Base-by-base conservation (phyloP, 202 grass and related monocot genomes). In the Eragrostis tef region DNA sequence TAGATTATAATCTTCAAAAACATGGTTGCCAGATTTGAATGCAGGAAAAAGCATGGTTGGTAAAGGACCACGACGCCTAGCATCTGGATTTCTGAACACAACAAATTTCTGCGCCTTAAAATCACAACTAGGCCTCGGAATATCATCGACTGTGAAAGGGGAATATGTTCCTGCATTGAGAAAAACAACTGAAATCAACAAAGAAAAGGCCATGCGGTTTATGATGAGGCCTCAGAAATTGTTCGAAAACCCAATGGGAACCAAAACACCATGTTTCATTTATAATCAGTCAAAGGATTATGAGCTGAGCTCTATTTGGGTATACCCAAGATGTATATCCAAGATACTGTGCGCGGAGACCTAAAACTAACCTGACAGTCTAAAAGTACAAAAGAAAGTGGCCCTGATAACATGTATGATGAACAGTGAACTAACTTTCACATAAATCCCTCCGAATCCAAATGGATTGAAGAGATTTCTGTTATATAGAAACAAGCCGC, bases 121-220 rank as follows among this genome's bases (percentile, higher is more conserved):
- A 5, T 85, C 46, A 85, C 34, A 73, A 16, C 15, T 54, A 63
- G 61, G 3, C 22, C 47, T 21, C 72, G 75, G 57, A 24, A 85
- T 60, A 71, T 71, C 66, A 71, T 61, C 53, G 22, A 81, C 53
- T 36, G 53, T 81, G 47, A 48, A 48, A 31, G 53, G 79, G 42
- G 3, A 17, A 19, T 48, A 34, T 59, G 13, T 61, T 54, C 42
- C 67, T 81, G 46, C 53, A 71, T 49, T 17, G 34, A 43, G 71
- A 22, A 49, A 3, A 11, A 36, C 59, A 21, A 25, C 34, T 39
- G 34, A 78, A 59, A 60, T 47, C 25, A 34, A 16, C 50, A 79
- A 77, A 16, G 4, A 51, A 15, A 25, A 45, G 34, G 34, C 34
- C 34, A 39, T 39, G 6, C 34, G 5, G 3, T 39, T 39, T 5